Evolutionary conservation across 2,329 filamentous ascomycete genomes (phyloP).

Genomic region (Aspergillus carbonarius): DNA sequence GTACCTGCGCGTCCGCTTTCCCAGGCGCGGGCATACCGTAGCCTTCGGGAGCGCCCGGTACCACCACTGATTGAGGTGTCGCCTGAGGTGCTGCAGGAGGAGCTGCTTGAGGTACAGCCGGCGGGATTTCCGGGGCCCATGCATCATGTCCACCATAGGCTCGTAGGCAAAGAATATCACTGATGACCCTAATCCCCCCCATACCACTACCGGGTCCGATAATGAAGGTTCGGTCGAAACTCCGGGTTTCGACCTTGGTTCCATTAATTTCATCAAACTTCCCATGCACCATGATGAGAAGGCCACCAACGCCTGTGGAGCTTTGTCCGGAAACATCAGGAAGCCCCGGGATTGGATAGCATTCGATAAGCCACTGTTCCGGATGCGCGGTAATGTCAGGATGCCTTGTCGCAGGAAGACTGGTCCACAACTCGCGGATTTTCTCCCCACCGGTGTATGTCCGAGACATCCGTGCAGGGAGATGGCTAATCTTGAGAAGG

Average conservation of each 20-base stretch:
- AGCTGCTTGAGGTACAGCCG: conserved; percentile 37
- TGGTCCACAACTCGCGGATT: conserved; percentile 68
- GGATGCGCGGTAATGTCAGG: conserved; percentile 66
- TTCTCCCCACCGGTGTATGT: conserved; percentile 62
- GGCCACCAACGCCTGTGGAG: conserved; percentile 68
- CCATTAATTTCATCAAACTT: conserved; percentile 74
- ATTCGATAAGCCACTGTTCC: conserved; percentile 79
- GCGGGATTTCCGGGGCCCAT: conserved; percentile 45
- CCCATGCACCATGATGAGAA: conserved; percentile 76
- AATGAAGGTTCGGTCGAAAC: conserved; percentile 79
- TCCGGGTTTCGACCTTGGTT: conserved; percentile 62
- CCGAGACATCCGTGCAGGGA: conserved; percentile 62
- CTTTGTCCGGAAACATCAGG: conserved; percentile 67
- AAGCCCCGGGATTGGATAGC: conserved; percentile 69
- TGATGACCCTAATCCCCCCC: conserved; percentile 70
- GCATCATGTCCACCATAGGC: conserved; percentile 61
- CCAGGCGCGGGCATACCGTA: conserved; percentile 44
- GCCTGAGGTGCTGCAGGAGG: conserved; percentile 20
- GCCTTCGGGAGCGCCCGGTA: conserved; percentile 35
- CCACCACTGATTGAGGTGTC: conserved; percentile 18
- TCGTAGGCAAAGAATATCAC: conserved; percentile 73
- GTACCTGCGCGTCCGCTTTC: conserved; percentile 52
- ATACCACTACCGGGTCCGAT: conserved; percentile 71
- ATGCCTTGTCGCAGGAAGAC: conserved; percentile 71
- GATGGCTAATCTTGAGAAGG: conserved; percentile 65